Evolutionary conservation across 2,329 filamentous ascomycete genomes (phyloP), one percentile per base, ranked within the genome.

Genomic region (Dactylellina haptotyla): DNA sequence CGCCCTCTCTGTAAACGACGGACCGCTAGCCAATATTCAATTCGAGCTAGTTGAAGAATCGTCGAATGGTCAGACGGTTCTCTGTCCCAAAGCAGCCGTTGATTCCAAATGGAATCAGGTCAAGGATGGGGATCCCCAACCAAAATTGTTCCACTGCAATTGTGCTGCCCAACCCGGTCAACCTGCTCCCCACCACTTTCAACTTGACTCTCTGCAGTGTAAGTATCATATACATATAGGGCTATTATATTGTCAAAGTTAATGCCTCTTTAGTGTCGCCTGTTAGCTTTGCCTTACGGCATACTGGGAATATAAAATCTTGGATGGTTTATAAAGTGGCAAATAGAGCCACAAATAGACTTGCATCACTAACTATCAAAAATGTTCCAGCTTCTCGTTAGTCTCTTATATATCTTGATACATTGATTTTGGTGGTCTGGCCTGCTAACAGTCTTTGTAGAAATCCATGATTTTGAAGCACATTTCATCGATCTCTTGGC

Each of bases 311-410:
- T 2, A 16, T 25, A 28, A 20, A 20, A 23, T 23, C 48, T 10
- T 65, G 61, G 61, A 65, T 65, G 61, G 28, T 65, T 4, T 65
- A 65, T 20, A 65, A 65, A n/a, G 51, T 32, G 5, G 10, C 41
- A 34, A 65, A 65, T 12, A 26, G 50, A 12, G 50, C 61, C 10
- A 48, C 50, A 1, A 65, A 48, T 16, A 25, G 37, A 32, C 28
- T 57, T 10, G 6, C 16, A 18, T 18, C 48, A 0, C 16, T 65
- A 14, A 32, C 48, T 8, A 65, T 65, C 37, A 56, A 65, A 26
- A 37, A 25, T 34, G 39, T 65, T 18, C 34, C 39, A 1, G 58
- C 61, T 57, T 14, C 37, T 37, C 26, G 61, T 53, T 37, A 51
- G 28, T 12, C 3, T 20, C 6, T n/a, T 3, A 5, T 12, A 8